These are phyloP conservation scores for Candida piceae DNA, from an alignment of 805 yeast genomes.

Conservation along the genomic window DNA sequence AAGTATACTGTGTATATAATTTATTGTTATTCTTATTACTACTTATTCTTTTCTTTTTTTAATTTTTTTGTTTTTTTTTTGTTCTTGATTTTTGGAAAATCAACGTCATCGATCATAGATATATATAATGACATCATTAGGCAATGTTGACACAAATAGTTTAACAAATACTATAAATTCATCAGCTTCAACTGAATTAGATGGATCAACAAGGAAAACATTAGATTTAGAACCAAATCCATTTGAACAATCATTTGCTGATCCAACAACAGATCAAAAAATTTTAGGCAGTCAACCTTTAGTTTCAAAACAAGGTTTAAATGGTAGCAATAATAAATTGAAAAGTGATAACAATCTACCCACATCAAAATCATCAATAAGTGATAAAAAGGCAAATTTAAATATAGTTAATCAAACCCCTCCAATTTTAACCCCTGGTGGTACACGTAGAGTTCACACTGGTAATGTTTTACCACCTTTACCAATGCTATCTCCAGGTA, in stretches of 20 bases:
- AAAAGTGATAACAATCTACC: neutral
- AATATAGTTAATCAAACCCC: slow-evolving; percentile 26
- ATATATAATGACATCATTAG: slow-evolving; percentile 17
- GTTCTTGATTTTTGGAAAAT: no score
- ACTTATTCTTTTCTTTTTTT: no score
- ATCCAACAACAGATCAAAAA: slow-evolving; percentile 7
- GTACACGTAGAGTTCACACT: slow-evolving; percentile 32
- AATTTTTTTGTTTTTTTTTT: no score
- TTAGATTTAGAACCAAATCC: slow-evolving; percentile 80
- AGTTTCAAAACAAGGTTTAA: slow-evolving; percentile 1
- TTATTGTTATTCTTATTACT: no score
- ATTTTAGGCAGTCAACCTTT: no score
- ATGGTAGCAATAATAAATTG: neutral
- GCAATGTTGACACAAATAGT: slow-evolving; percentile 1
- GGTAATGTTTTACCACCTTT: slow-evolving; percentile 42
- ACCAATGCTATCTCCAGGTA: slow-evolving; percentile 40
- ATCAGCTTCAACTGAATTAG: slow-evolving; percentile 2
- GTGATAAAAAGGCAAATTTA: neutral
- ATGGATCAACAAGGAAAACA: slow-evolving; percentile 13
- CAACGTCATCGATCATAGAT: no score
- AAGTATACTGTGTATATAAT: no score
- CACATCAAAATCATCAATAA: neutral
- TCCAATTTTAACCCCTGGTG: slow-evolving; percentile 51
- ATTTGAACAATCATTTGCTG: slow-evolving; percentile 84
- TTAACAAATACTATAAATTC: neutral